phyloP scores from a whole-genome alignment of 225 moss, liverwort and hornwort genomes.

The Takakia lepidozioides region DNA sequence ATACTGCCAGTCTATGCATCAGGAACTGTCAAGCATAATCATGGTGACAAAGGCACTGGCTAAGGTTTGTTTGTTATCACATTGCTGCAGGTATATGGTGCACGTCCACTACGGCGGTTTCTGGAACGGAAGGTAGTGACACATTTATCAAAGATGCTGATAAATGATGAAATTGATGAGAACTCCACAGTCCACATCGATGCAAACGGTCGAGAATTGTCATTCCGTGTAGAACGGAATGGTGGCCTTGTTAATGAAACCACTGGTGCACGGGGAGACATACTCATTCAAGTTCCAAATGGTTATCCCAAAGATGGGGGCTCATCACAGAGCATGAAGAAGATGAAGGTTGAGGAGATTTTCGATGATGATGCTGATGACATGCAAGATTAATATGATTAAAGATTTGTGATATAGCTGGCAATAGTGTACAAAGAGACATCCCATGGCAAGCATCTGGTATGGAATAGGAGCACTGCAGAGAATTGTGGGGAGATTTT shows the following conservation, averaged over 20 bases:
- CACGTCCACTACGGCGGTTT: constrained; percentile 87
- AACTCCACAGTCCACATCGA: constrained; percentile 86
- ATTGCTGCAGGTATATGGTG: constrained; percentile 61
- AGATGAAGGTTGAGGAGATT: constrained; percentile 55
- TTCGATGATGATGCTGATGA: constrained; percentile 49
- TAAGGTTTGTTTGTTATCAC: too few species aligned
- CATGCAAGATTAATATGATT: constrained; percentile 62
- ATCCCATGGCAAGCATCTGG: too few species aligned
- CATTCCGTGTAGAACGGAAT: constrained; percentile 60
- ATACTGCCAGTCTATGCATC: too few species aligned
- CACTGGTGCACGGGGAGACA: constrained; percentile 63
- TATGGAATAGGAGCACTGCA: too few species aligned
- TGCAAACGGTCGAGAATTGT: constrained; percentile 24
- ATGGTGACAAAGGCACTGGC: too few species aligned
- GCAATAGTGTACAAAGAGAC: too few species aligned
- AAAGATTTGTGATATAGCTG: too few species aligned
- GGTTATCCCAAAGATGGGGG: constrained; percentile 6
- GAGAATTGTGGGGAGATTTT: too few species aligned
- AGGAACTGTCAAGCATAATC: too few species aligned
- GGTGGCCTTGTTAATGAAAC: constrained; percentile 71
- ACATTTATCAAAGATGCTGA: constrained; percentile 69
- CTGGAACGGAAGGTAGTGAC: constrained; percentile 91
- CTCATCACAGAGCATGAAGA: constrained; percentile 31
- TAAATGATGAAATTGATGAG: constrained; percentile 85
- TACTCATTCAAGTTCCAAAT: constrained; percentile 68